These are phyloP conservation scores for Lactarius sp. DNA, from an alignment of 768 basidiomycete genomes.

Conservation along the genomic window DNA sequence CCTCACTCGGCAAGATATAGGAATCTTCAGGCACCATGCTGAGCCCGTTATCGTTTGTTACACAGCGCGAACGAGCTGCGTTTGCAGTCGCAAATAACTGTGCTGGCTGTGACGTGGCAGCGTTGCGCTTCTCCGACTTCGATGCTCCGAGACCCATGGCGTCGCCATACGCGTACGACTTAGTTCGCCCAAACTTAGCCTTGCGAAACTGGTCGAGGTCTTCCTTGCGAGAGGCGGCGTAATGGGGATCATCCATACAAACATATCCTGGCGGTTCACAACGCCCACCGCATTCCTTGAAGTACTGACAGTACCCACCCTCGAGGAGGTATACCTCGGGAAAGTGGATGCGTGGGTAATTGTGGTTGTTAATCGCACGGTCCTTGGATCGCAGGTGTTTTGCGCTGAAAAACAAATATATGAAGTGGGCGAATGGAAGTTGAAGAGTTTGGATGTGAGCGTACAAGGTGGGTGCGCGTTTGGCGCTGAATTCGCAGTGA, in stretches of 20 bases:
- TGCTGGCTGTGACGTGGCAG: slow-evolving; percentile 41
- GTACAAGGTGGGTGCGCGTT: slow-evolving; percentile 94
- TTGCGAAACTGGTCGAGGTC: slow-evolving; percentile 91
- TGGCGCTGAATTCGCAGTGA: slow-evolving; percentile 97
- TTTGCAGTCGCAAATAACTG: slow-evolving; percentile 65
- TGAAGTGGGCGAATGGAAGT: not conserved
- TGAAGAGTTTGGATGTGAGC: slow-evolving; percentile 29
- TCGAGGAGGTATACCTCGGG: slow-evolving; percentile 97
- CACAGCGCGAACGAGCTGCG: slow-evolving; percentile 60
- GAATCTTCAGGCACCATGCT: slow-evolving; percentile 67
- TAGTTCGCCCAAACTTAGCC: slow-evolving; percentile 80
- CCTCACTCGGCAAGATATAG: slow-evolving; percentile 56
- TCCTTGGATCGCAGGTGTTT: slow-evolving; percentile 91
- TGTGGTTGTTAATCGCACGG: slow-evolving; percentile 78
- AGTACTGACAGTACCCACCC: slow-evolving; percentile 93
- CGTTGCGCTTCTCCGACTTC: slow-evolving; percentile 58
- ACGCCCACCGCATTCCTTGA: slow-evolving; percentile 55
- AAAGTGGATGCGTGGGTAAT: slow-evolving; percentile 90
- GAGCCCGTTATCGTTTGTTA: slow-evolving; percentile 40
- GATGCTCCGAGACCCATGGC: slow-evolving; percentile 34
- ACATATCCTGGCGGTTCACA: slow-evolving; percentile 85
- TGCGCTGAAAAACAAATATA: slow-evolving; percentile 51
- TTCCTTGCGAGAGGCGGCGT: slow-evolving; percentile 73
- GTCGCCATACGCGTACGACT: slow-evolving; percentile 93
- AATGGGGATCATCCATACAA: slow-evolving; percentile 90